Evolutionary conservation across 2,329 filamentous ascomycete species (phyloP).

Genomic region (Cryphonectria radicalis): DNA sequence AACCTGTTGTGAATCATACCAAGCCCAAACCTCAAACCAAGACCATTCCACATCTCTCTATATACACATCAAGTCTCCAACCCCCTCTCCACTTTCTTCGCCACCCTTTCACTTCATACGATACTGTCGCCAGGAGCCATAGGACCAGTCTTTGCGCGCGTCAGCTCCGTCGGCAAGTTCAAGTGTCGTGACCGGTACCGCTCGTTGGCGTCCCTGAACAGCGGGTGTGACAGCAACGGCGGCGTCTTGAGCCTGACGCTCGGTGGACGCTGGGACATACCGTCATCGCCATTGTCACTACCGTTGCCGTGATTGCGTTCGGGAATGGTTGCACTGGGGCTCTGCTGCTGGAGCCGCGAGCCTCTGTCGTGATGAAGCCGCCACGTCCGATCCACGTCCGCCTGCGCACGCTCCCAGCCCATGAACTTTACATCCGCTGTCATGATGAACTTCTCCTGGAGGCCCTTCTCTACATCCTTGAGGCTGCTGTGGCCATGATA

Average conservation of each 20-base stretch:
- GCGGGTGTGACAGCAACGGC: constrained; percentile 25
- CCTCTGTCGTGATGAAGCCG: constrained; percentile 19
- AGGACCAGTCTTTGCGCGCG: constrained; percentile 9
- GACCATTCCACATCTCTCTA: background rate
- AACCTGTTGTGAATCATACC: background rate
- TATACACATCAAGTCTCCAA: background rate
- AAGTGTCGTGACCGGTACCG: constrained; percentile 13
- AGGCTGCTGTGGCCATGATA: constrained; percentile 16
- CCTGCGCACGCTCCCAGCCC: constrained; percentile 22
- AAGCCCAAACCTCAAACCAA: background rate
- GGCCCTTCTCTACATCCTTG: background rate
- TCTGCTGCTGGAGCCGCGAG: background rate
- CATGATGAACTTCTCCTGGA: background rate
- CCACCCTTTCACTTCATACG: background rate
- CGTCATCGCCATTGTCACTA: background rate
- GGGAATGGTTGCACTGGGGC: background rate
- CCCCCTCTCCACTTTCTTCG: background rate
- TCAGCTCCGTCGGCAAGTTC: constrained; percentile 23
- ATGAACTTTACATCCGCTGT: background rate
- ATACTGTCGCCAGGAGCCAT: background rate
- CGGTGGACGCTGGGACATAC: constrained; percentile 2
- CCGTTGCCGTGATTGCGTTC: background rate
- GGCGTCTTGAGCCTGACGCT: constrained; percentile 24
- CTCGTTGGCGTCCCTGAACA: constrained; percentile 15
- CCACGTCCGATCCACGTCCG: constrained; percentile 22